Conservation (phyloP, 2,329 filamentous ascomycete genomes). For the Fusarium falciforme region DNA sequence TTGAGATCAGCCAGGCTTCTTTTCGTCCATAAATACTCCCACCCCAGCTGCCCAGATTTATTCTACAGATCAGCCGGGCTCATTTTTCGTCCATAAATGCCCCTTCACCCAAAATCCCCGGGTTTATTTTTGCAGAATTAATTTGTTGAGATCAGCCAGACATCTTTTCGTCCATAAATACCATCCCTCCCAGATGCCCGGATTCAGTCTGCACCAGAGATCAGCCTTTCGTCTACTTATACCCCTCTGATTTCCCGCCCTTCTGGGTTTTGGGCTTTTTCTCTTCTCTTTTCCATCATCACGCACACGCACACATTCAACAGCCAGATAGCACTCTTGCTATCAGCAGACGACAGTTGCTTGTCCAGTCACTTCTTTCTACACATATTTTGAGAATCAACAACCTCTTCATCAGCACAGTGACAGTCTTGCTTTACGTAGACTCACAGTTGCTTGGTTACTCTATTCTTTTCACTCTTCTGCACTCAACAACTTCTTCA, state of each 20-base stretch:
- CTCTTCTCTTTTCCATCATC: neutral
- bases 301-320: neutral
- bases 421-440: neutral
- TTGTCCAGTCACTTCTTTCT: neutral
- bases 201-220: neutral
- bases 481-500: neutral
- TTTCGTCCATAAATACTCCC: neutral
- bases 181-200: neutral
- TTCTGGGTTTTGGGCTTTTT: neutral
- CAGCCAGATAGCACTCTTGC: neutral
- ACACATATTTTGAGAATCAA: neutral
- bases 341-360: neutral
- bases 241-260: neutral
- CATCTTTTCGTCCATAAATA: neutral
- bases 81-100: neutral
- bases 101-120: neutral
- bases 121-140: neutral
- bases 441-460: neutral
- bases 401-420: neutral
- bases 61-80: neutral
- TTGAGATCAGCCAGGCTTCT: neutral
- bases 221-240: neutral
- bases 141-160: neutral
- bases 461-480: neutral
- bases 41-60: too few relatives aligned